Conservation (phyloP, 2,329 filamentous ascomycete species). For the Beauveria brongniartii region DNA sequence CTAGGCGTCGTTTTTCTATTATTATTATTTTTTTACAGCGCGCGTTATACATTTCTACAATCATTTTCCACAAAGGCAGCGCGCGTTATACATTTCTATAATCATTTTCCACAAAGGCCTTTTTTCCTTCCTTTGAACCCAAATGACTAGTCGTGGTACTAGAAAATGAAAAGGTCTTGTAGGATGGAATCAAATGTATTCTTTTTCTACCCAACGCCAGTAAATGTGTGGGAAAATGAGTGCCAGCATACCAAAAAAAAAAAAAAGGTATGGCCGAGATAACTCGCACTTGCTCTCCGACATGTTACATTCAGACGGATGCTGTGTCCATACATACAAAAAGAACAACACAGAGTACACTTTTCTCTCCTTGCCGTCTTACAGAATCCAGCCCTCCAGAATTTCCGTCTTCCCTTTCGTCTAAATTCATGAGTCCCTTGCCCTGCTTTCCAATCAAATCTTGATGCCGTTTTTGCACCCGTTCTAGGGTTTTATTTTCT, state of each 20-base stretch:
- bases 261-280: neutral
- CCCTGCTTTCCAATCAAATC: neutral
- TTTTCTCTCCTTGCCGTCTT: neutral
- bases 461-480: neutral
- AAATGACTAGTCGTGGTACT: no score
- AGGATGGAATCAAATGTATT: neutral
- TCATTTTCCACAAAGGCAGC: neutral
- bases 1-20: neutral
- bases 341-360: neutral
- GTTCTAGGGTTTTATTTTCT: neutral
- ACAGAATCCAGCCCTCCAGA: neutral
- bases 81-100: neutral
- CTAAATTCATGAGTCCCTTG: slow-evolving; percentile 3
- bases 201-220: slow-evolving; percentile 8
- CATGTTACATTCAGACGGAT: slow-evolving; percentile 5
- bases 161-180: no score
- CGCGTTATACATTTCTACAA: neutral
- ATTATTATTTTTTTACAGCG: neutral
- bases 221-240: neutral
- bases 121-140: no score
- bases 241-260: neutral
- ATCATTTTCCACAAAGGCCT: neutral
- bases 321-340: slow-evolving; percentile 6
- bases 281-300: neutral
- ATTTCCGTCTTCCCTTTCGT: neutral